Conservation (phyloP, 2,329 filamentous ascomycete genomes). For the Botrytis fabae region DNA sequence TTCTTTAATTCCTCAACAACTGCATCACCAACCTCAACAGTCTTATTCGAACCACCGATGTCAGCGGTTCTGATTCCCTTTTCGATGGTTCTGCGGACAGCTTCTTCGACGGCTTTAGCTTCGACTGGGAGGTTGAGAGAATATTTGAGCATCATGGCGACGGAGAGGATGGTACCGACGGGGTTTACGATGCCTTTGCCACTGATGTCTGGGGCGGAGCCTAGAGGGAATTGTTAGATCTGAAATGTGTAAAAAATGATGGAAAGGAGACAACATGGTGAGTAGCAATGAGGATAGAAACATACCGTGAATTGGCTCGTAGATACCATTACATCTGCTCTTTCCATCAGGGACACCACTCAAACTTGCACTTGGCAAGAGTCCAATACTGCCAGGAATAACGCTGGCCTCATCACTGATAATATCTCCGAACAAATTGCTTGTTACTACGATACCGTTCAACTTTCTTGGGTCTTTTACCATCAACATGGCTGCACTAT, state of each 20-base stretch:
- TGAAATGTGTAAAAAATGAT: background rate
- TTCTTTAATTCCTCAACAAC: slow-evolving; percentile 72
- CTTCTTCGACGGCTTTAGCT: slow-evolving; percentile 76
- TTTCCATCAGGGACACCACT: slow-evolving; percentile 84
- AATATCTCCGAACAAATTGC: slow-evolving; percentile 95
- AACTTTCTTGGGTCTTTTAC: slow-evolving; percentile 86
- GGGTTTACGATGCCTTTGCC: slow-evolving; percentile 92
- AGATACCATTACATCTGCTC: slow-evolving; percentile 86
- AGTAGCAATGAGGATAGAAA: background rate
- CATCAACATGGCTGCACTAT: slow-evolving; percentile 97
- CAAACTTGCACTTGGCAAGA: slow-evolving; percentile 85
- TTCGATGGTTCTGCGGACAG: slow-evolving; percentile 79
- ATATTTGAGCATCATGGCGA: slow-evolving; percentile 96
- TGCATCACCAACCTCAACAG: slow-evolving; percentile 79
- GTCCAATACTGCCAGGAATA: slow-evolving; percentile 85
- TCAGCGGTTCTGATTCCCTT: slow-evolving; percentile 77
- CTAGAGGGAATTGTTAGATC: slow-evolving; percentile 44
- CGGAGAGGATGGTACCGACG: slow-evolving; percentile 84
- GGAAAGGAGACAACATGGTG: background rate
- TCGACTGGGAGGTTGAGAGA: slow-evolving; percentile 78
- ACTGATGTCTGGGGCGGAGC: slow-evolving; percentile 89
- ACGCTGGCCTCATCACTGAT: slow-evolving; percentile 94
- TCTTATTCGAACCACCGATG: slow-evolving; percentile 75
- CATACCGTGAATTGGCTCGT: slow-evolving; percentile 93
- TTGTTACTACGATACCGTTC: slow-evolving; percentile 89